Evolutionary conservation across 805 yeast species (phyloP).

Genomic region (Zygosaccharomyces gambellarensis): DNA sequence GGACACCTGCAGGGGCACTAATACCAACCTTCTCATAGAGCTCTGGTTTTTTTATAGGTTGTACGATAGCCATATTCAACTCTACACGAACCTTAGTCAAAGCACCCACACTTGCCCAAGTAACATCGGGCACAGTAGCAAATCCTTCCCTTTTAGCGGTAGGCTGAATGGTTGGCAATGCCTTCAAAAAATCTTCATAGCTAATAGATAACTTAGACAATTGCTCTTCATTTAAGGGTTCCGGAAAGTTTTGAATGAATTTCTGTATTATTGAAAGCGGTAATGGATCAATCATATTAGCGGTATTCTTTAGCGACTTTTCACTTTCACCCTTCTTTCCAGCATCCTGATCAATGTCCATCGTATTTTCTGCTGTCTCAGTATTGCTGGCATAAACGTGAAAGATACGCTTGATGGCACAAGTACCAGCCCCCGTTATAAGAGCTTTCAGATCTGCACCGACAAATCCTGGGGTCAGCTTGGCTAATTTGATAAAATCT

Average conservation of each 20-base stretch:
- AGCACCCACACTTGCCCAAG: conserved; percentile 96
- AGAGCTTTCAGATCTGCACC: conserved; percentile 96
- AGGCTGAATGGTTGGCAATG: conserved; percentile 91
- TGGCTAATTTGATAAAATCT: conserved; percentile 71
- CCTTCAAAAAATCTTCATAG: conserved; percentile 73
- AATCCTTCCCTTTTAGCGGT: conserved; percentile 98
- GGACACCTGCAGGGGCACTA: conserved; percentile 92
- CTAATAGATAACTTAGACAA: conserved; percentile 70
- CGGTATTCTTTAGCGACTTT: conserved; percentile 30
- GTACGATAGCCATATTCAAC: conserved; percentile 94
- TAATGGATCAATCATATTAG: conserved; percentile 33
- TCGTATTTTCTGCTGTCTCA: conserved; percentile 3
- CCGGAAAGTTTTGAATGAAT: conserved; percentile 70
- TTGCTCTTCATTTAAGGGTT: conserved; percentile 71
- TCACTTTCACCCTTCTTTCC: conserved; percentile 12
- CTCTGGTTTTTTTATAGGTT: conserved; percentile 91
- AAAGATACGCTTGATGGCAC: conserved; percentile 89
- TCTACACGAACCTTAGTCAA: conserved; percentile 75
- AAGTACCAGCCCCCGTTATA: conserved; percentile 90
- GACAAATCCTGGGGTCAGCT: conserved; percentile 93
- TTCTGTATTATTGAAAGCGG: conserved; percentile 63
- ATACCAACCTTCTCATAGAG: conserved; percentile 86
- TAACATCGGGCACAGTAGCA: conserved; percentile 96
- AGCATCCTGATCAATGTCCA: conserved; percentile 15
- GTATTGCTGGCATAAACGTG: conserved; percentile 39